Conservation (phyloP, 192 early-diverging fungal genomes). For the Spizellomyces sp. region DNA sequence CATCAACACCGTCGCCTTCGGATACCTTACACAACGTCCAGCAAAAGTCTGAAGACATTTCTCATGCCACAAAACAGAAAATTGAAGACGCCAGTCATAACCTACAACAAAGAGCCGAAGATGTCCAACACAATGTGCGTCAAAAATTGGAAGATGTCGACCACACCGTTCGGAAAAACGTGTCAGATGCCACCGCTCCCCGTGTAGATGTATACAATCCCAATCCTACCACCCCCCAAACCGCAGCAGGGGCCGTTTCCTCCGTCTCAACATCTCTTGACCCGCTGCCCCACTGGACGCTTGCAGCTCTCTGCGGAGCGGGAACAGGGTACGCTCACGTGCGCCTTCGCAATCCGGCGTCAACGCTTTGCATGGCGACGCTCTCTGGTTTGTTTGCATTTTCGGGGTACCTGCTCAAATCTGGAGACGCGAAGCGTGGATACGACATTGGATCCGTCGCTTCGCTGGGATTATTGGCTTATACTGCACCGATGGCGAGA, state of each 20-base stretch:
- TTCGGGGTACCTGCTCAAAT: conserved; percentile 11
- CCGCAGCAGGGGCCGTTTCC: not conserved
- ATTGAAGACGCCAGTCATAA: conserved; percentile 1
- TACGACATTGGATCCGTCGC: conserved; percentile 21
- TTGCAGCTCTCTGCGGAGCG: not conserved
- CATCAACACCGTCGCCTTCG: not conserved
- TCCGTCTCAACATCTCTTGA: conserved; percentile 7
- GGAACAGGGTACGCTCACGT: conserved; percentile 3
- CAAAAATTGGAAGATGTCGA: conserved; percentile 1
- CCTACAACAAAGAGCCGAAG: conserved; percentile 7
- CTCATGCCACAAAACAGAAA: not conserved
- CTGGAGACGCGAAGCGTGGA: conserved; percentile 3
- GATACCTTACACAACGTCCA: conserved; percentile 10
- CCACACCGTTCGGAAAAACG: not conserved
- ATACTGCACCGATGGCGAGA: conserved; percentile 6
- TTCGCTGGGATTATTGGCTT: conserved; percentile 12
- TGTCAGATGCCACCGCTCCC: not conserved
- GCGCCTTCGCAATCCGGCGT: not conserved
- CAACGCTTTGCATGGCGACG: not conserved
- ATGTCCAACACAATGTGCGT: conserved; percentile 8
- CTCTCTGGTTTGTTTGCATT: conserved; percentile 5
- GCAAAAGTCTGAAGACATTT: conserved; percentile 10
- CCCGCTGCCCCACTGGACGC: conserved; percentile 21
- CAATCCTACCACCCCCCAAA: conserved; percentile 8
- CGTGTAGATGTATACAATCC: conserved; percentile 5